These are phyloP conservation scores for Vitis hybrid DNA, from an alignment of 177 flowering plant species.

Conservation along the genomic window DNA sequence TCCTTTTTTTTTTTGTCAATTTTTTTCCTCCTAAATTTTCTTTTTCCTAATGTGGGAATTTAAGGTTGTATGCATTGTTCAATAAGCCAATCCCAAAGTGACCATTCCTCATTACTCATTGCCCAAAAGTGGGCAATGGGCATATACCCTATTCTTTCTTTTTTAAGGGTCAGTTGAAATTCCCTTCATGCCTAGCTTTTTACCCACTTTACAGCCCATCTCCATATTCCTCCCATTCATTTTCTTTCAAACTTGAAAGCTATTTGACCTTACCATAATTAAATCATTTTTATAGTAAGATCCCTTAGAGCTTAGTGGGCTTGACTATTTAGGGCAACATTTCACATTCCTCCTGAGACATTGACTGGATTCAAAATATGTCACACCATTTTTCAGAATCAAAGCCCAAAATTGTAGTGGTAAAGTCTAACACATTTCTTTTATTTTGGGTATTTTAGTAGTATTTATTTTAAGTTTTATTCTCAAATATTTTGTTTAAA, in stretches of 20 bases:
- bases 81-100: slow-evolving; percentile 7
- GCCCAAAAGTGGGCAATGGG: background rate
- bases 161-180: slow-evolving; percentile 16
- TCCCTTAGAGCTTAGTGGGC: slow-evolving; percentile 5
- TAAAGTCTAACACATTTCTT: no score
- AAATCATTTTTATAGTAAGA: slow-evolving; percentile 3
- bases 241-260: slow-evolving; percentile 17
- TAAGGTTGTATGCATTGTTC: slow-evolving; percentile 13
- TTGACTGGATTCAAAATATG: no score
- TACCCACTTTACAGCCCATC: slow-evolving; percentile 26
- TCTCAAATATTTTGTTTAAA: no score
- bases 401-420: no score
- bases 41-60: slow-evolving; percentile 22
- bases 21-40: background rate
- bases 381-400: no score
- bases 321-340: slow-evolving; percentile 2
- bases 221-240: slow-evolving; percentile 8
- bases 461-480: no score
- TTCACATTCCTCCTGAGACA: background rate
- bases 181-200: background rate
- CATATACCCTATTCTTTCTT: slow-evolving; percentile 5
- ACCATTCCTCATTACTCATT: background rate
- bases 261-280: slow-evolving; percentile 12
- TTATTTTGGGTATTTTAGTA: no score
- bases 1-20: background rate